Evolutionary conservation across 2,329 filamentous ascomycete species (phyloP).

Genomic region (Orbilia ellipsospora): DNA sequence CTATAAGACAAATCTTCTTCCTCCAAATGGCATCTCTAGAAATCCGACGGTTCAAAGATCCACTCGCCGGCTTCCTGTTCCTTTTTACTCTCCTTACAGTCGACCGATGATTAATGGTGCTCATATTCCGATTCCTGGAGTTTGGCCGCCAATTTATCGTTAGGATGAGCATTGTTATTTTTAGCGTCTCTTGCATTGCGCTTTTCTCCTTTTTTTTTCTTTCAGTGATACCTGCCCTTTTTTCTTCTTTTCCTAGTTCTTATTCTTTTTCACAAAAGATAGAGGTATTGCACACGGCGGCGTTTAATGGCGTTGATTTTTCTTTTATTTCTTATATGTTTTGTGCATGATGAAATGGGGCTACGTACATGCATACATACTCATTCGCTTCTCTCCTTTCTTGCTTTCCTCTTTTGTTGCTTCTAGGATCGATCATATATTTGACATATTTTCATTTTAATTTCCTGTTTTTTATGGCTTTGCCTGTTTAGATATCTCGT

Average conservation of each 20-base stretch:
- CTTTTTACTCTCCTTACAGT: constrained; percentile 28
- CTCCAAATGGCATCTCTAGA: constrained; percentile 20
- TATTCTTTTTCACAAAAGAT: background rate
- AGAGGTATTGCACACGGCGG: constrained; percentile 50
- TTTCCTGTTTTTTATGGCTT: constrained; percentile 38
- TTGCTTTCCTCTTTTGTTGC: background rate
- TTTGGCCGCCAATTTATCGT: background rate
- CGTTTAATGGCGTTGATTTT: constrained; percentile 43
- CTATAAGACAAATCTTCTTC: constrained; percentile 9
- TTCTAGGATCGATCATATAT: constrained; percentile 7
- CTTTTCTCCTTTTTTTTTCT: background rate
- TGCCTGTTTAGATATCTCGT: constrained; percentile 8
- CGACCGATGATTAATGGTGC: background rate
- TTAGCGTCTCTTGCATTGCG: constrained; percentile 34
- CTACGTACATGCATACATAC: too few relatives aligned
- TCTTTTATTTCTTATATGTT: background rate
- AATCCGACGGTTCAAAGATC: constrained; percentile 34
- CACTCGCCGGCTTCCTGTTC: constrained; percentile 24
- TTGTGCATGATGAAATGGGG: background rate
- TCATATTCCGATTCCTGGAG: background rate
- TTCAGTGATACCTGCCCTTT: constrained; percentile 38
- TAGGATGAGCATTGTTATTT: constrained; percentile 23
- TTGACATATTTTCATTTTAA: constrained; percentile 40
- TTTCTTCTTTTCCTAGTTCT: constrained; percentile 12
- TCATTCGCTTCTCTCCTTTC: constrained; percentile 4